Base-by-base conservation (phyloP, 2,329 filamentous ascomycete genomes). In the Fusarium domesticum region DNA sequence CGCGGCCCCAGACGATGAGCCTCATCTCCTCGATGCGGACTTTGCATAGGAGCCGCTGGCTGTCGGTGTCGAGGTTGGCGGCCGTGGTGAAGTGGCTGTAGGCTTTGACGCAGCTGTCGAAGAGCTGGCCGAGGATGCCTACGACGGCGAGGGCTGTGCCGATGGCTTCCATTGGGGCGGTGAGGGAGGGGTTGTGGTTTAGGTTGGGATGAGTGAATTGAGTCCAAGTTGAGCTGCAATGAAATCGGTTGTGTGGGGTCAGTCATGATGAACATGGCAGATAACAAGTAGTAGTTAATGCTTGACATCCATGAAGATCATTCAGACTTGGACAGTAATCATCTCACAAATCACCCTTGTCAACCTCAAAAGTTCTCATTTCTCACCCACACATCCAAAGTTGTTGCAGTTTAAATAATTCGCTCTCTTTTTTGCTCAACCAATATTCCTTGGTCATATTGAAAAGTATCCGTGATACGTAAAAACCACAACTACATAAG, bases 11-110 rank as follows among this genome's bases (percentile, higher is more conserved):
- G 45, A 73, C 69, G 20, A 70, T 57, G 28, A 74, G 63, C 4
- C 72, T 65, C 69, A 72, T 73, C 65, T 75, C 72, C 60, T 75
- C 72, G 54, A 75, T 75, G 39, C 70, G 68, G 42, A 74, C 69
- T 54, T 75, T 75, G 61, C 71, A 74, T 34, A 72, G 58, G 23
- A 75, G 59, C 31, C 68, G 65, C 55, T 72, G 68, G 46, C 64
- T 65, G 55, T 74, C 70, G 17, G 58, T 57, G 45, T 72, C 70
- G n/a, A 73, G 59, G 36, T 71, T 65, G 32, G 61, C 56, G 2
- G 72, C 71, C 14, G 64, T 59, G 14, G 68, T 68, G 57, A 75
- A 74, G 63, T 70, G 67, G 19, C 63, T 58, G 52, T 74, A 74
- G 8, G 70, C 70, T 45, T 69, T 70, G 45, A 74, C 64, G 59